Evolutionary conservation across 352 stramenopile species (phyloP).

Genomic region (Phytophthora agathidicida): DNA sequence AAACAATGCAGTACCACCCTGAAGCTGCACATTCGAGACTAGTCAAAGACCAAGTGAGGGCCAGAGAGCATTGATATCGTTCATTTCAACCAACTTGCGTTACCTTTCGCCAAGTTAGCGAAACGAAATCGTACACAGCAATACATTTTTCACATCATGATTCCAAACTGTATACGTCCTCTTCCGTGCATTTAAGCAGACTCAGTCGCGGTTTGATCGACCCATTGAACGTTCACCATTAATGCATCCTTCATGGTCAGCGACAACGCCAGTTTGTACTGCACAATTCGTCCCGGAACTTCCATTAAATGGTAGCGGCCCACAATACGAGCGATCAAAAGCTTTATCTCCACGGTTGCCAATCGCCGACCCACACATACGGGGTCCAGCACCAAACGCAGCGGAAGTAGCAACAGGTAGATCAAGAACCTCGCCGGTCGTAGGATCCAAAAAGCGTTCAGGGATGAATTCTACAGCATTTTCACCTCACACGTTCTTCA

Average conservation of each 20-base stretch:
- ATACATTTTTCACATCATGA: too few species aligned
- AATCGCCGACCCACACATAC: constrained; percentile 54
- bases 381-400: constrained; percentile 53
- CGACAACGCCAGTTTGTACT: constrained; percentile 42
- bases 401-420: constrained; percentile 47
- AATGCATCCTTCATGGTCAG: constrained; percentile 38
- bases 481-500: constrained; percentile 41
- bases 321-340: constrained; percentile 49
- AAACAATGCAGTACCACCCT: too few species aligned
- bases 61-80: background rate
- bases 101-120: too few species aligned
- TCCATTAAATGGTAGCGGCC: constrained; percentile 43
- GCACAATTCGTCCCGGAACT: constrained; percentile 26
- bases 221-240: constrained; percentile 13
- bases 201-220: background rate
- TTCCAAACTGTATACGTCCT: too few species aligned
- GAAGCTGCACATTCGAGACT: too few species aligned
- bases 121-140: too few species aligned
- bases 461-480: constrained; percentile 44
- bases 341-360: constrained; percentile 69
- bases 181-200: constrained; percentile 5
- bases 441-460: constrained; percentile 42
- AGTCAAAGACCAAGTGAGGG: too few species aligned
- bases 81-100: too few species aligned
- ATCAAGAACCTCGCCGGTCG: constrained; percentile 17